phyloP scores from a whole-genome alignment of 2,329 filamentous ascomycete genomes.

The Bipolaris cookei region DNA sequence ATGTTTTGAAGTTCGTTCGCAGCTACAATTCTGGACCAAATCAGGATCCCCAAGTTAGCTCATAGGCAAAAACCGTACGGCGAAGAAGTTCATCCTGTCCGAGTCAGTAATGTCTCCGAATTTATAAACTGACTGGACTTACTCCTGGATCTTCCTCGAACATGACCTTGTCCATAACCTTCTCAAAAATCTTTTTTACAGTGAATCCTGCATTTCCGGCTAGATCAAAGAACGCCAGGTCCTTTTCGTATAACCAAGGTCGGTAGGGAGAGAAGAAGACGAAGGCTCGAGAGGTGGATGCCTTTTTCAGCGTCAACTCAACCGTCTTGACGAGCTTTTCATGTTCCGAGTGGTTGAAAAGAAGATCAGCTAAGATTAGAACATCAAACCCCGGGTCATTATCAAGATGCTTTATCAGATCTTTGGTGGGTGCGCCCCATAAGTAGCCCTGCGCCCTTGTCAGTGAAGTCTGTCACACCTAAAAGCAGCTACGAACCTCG shows the following conservation, averaged over 20 bases:
- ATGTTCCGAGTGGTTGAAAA: slow-evolving; percentile 92
- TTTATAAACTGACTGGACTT: slow-evolving; percentile 35
- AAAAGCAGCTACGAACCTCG: slow-evolving; percentile 33
- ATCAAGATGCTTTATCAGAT: slow-evolving; percentile 66
- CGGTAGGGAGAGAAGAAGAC: slow-evolving; percentile 96
- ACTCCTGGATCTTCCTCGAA: slow-evolving; percentile 87
- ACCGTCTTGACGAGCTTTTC: slow-evolving; percentile 76
- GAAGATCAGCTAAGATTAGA: slow-evolving; percentile 82
- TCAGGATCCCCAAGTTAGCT: slow-evolving; percentile 65
- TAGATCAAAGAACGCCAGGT: slow-evolving; percentile 84
- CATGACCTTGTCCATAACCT: slow-evolving; percentile 82
- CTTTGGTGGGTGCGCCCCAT: slow-evolving; percentile 73
- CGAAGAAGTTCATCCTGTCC: slow-evolving; percentile 74
- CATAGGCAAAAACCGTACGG: slow-evolving; percentile 82
- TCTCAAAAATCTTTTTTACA: slow-evolving; percentile 81
- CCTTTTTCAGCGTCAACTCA: slow-evolving; percentile 66
- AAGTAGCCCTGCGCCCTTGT: slow-evolving; percentile 68
- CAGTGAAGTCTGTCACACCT: slow-evolving; percentile 10
- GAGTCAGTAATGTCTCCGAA: not conserved
- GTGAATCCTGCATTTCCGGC: slow-evolving; percentile 72
- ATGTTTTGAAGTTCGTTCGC: not conserved
- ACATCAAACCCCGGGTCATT: slow-evolving; percentile 70
- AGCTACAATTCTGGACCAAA: no score
- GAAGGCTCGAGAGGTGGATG: slow-evolving; percentile 67
- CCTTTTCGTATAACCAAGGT: slow-evolving; percentile 85